phyloP scores from a whole-genome alignment of 163 green algal genomes.

The Chlorella variabilis region DNA sequence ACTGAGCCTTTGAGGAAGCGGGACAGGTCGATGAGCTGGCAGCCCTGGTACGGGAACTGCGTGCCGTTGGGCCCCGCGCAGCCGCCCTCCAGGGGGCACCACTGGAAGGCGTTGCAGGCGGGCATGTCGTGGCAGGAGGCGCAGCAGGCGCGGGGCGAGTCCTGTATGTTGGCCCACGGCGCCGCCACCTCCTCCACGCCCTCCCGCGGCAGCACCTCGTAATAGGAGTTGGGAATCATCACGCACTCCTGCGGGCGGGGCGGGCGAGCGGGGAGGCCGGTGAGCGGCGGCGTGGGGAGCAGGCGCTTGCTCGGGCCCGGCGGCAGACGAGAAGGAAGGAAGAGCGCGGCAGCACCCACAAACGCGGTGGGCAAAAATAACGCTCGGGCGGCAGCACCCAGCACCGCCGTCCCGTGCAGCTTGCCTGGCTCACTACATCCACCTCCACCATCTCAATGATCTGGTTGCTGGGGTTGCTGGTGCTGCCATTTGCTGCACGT shows the following conservation, averaged over 20 bases:
- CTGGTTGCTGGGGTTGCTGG: neutral
- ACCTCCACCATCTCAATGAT: constrained; percentile 38
- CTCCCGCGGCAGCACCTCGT: neutral
- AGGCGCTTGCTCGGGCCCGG: no score
- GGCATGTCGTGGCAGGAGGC: constrained; percentile 23
- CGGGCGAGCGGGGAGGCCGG: no score
- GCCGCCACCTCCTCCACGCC: constrained; percentile 18
- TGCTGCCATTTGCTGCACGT: no score
- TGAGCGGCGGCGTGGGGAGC: no score
- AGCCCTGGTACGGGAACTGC: constrained; percentile 44
- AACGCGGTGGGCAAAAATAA: no score
- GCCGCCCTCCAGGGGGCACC: constrained; percentile 36
- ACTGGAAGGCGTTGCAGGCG: constrained; percentile 51
- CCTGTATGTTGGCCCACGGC: constrained; percentile 7
- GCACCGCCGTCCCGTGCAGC: neutral
- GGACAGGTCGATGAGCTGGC: constrained; percentile 43
- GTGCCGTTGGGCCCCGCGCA: neutral
- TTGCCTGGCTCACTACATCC: constrained; percentile 29
- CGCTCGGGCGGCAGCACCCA: neutral
- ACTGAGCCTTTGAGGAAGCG: constrained; percentile 29
- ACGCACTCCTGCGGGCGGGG: constrained; percentile 33
- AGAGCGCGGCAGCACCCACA: no score
- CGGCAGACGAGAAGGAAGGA: no score
- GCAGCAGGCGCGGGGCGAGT: constrained; percentile 38
- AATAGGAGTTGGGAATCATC: constrained; percentile 38